Evolutionary conservation across 78 protist genomes (phyloP).

Genomic region (Cavenderia fasciculata): DNA sequence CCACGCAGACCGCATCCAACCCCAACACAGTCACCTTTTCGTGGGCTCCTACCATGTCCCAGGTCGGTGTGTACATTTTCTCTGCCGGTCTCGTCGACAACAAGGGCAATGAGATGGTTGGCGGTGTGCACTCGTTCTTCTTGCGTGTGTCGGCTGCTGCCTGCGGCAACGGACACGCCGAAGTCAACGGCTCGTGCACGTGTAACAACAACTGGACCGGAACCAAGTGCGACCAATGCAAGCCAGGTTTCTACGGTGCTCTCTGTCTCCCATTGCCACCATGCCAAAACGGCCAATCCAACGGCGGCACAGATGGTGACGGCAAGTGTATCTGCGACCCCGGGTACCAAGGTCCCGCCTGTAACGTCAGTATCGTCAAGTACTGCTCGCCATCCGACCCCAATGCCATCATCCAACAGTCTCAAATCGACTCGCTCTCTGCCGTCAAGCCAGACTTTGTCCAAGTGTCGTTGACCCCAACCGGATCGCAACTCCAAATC

Average conservation of each 20-base stretch:
- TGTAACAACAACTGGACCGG: constrained; percentile 12
- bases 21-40: not conserved
- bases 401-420: not conserved
- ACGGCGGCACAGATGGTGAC: constrained; percentile 16
- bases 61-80: constrained; percentile 13
- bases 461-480: not conserved
- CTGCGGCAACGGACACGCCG: constrained; percentile 25
- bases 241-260: constrained; percentile 13
- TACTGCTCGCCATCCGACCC: not conserved
- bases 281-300: constrained; percentile 27
- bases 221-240: constrained; percentile 19
- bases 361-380: not conserved
- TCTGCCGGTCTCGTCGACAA: not conserved
- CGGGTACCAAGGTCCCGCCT: constrained; percentile 38
- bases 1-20: not conserved
- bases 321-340: constrained; percentile 48
- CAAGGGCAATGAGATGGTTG: not conserved
- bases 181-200: not conserved
- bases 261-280: not conserved
- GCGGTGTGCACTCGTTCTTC: constrained; percentile 12
- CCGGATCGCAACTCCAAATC: not conserved
- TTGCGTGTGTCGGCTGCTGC: not conserved
- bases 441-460: not conserved
- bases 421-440: not conserved
- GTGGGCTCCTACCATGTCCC: constrained; percentile 6